These are phyloP conservation scores for Linderina pennispora DNA, from an alignment of 192 early-diverging fungal species.

Conservation along the genomic window DNA sequence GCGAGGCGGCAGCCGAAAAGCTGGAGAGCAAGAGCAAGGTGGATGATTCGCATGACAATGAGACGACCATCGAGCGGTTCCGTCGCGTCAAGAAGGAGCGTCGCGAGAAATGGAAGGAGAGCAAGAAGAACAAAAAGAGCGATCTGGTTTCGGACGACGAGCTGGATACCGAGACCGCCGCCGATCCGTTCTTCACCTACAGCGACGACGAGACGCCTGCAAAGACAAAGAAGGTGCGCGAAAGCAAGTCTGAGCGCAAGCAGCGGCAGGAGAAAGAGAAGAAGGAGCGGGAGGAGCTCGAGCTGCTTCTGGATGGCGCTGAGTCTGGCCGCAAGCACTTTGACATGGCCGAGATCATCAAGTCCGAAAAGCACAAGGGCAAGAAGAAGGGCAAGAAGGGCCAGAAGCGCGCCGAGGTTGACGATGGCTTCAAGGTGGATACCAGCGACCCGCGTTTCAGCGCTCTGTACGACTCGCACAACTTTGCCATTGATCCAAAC, in stretches of 20 bases:
- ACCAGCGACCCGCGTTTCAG: conserved; percentile 80
- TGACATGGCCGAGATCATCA: conserved; percentile 80
- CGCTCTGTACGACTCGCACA: conserved; percentile 70
- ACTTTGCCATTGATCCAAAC: conserved; percentile 93
- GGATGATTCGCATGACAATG: conserved; percentile 47
- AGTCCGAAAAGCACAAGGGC: conserved; percentile 72
- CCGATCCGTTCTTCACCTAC: conserved; percentile 51
- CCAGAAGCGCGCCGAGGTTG: conserved; percentile 48
- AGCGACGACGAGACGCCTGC: conserved; percentile 35
- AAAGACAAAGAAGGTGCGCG: conserved; percentile 36
- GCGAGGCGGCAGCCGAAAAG: conserved; percentile 51
- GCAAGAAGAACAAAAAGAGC: conserved; percentile 20
- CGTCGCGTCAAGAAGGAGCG: conserved; percentile 80
- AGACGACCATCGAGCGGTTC: conserved; percentile 81
- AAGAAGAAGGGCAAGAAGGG: conserved; percentile 45
- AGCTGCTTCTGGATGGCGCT: conserved; percentile 72
- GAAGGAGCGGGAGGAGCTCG: conserved; percentile 67
- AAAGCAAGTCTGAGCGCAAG: conserved; percentile 47
- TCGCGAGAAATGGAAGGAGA: conserved; percentile 54
- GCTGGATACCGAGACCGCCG: conserved; percentile 41
- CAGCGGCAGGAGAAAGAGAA: conserved; percentile 53
- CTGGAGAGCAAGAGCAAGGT: conserved; percentile 53
- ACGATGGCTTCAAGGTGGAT: conserved; percentile 84
- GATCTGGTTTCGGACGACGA: conserved; percentile 57
- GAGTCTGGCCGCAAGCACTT: conserved; percentile 67